Evolutionary conservation across 1,284 basidiomycete genomes (phyloP), one percentile per base, ranked within the genome.

Genomic region (Rhodotorula sp.): DNA sequence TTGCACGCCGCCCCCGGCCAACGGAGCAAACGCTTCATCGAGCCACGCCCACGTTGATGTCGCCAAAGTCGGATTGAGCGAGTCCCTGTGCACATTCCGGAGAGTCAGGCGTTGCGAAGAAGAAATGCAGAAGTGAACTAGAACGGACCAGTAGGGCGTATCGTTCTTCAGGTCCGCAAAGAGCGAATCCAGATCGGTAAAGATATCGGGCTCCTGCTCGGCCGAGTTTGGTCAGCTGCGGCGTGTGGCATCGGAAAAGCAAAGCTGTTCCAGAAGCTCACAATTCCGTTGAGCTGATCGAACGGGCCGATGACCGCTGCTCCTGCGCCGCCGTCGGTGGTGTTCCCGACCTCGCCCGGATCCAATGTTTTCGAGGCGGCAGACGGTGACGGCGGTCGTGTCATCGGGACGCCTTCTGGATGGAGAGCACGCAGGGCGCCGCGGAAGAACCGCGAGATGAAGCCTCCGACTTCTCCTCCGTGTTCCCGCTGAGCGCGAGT

Each of bases 371-470:
- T 23, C 6, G 23, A 23, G 19, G 10, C 3, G n/a, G 45, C n/a
- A 7, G n/a, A 7, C 18, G 62, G 59, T 26, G 59, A 63, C 1
- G 62, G 21, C 2, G 31, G 63, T 6, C 55, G 28, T 3, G 55
- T 60, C 45, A 60, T 15, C 2, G 62, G 50, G 10, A 48, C 21
- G 55, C 62, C 38, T 12, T 19, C 21, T 0, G 67, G 67, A 10
- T 55, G 57, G 2, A 73, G 59, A 3, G 68, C 65, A 5, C 55
- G 64, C 21, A 73, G 48, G 4, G 66, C 52, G 3, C 66, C 66
- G 10, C 62, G 67, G 50, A 66, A 73, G 43, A 71, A 71, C 14
- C 67, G 69, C 5, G 61, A 58, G 26, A 73, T 62, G 62, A 63
- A 71, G 23, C 60, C 67, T 1, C 66, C 60, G 19, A 66, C 61